Conservation (phyloP, 495 filamentous ascomycete genomes). For the Parathielavia hyrcaniae region DNA sequence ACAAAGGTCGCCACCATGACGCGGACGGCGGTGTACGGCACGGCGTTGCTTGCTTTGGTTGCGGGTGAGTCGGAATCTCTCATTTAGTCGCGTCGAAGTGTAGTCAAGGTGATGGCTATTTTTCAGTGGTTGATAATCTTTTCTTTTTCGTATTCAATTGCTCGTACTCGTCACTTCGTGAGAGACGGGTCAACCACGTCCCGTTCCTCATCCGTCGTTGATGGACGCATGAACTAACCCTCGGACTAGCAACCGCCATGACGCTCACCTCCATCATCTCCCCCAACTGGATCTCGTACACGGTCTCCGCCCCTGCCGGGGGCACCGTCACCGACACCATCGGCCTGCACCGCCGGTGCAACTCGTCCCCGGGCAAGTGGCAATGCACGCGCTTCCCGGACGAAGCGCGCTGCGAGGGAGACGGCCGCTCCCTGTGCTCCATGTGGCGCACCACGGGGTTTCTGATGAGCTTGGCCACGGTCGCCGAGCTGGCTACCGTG, state of each 20-base stretch:
- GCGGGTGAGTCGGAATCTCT: slow-evolving; percentile 47
- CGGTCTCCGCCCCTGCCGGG: slow-evolving; percentile 48
- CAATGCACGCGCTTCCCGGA: slow-evolving; percentile 50
- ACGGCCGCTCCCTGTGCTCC: slow-evolving; percentile 59
- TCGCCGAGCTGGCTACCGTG: slow-evolving; percentile 67
- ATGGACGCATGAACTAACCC: background rate
- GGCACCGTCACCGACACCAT: slow-evolving; percentile 58
- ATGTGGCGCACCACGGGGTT: slow-evolving; percentile 88
- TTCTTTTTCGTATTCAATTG: no score
- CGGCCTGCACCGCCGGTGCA: slow-evolving; percentile 77
- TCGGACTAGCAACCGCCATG: slow-evolving; percentile 61
- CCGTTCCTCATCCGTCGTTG: background rate
- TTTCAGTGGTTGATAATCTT: no score
- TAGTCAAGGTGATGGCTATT: no score
- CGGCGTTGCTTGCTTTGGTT: slow-evolving; percentile 53
- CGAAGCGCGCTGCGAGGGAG: slow-evolving; percentile 61
- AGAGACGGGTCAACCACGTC: no score
- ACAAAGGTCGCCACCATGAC: slow-evolving; percentile 40
- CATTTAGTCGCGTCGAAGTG: no score
- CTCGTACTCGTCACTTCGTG: no score
- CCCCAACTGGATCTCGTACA: slow-evolving; percentile 75
- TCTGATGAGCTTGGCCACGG: slow-evolving; percentile 72
- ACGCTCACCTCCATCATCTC: slow-evolving; percentile 68
- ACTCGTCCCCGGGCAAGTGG: slow-evolving; percentile 32
- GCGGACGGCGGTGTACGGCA: slow-evolving; percentile 49